Evolutionary conservation across 768 basidiomycete species (phyloP), one percentile per base, ranked within the genome.

Genomic region (Psilocybe azurescens): DNA sequence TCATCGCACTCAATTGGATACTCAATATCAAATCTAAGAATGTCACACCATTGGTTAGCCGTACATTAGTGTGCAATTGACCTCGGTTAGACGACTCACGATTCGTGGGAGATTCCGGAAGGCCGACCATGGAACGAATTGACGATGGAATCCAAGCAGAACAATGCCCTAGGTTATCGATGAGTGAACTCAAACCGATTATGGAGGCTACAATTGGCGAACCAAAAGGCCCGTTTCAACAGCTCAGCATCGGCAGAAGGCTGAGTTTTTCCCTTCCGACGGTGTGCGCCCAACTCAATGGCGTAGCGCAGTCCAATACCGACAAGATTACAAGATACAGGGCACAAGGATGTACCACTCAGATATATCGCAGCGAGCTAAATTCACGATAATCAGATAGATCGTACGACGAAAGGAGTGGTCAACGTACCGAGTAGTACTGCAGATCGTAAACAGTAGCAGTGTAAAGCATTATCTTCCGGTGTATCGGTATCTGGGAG

Each of bases 231-330:
- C 3, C 89, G 83, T 67, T 90, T 91, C 84, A 89, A 90, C 32
- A 90, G 75, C 68, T 95, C 91, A 62, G 88, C 84, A 56, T 92
- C 89, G 1, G 79, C 74, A 0, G 81, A 82, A 30, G 78, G 73
- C 10, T 69, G 71, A 58, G 67, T 65, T 24, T 63, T 72, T 2
- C 69, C 65, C 59, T 78, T 82, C 36, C 81, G 69, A 18, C 82
- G 68, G 72, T 95, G 94, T 0, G 86, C 89, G 20, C 94, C 88
- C 14, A 92, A 86, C 65, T 95, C 93, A 69, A 93, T 88, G 0
- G 89, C 87, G 32, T 89, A 75, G 2, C 92, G 86, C 41, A 94
- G 80, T 28, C 90, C 90, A 33, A 92, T 80, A 4, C 90, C 90
- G 28, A 88, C 80, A 51, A 89, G 72, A 6, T 83, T 85, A 91